Conservation (phyloP, 805 yeast genomes). For the Candida sonorensis region DNA sequence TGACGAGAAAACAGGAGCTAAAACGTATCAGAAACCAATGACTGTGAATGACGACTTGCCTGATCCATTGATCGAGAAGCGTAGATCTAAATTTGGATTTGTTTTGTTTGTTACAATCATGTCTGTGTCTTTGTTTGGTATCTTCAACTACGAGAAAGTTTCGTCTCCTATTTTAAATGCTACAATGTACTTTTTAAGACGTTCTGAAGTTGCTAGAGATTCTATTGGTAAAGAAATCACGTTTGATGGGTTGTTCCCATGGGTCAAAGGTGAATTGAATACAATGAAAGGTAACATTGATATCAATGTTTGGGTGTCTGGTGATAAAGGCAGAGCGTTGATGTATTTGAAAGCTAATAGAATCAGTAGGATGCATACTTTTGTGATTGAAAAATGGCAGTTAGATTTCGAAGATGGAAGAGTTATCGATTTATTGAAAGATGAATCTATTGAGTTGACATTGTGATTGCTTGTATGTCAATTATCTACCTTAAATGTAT, state of each 20-base stretch:
- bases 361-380: conserved; percentile 49
- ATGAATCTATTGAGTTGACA: conserved; percentile 29
- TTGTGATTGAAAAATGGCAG: conserved; percentile 58
- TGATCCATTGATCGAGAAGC: conserved; percentile 57
- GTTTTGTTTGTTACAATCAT: conserved; percentile 45
- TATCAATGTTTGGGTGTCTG: conserved; percentile 63
- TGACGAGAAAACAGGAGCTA: conserved; percentile 18
- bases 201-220: conserved; percentile 59
- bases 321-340: conserved; percentile 49
- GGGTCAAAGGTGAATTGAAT: conserved; percentile 82
- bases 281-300: conserved; percentile 79
- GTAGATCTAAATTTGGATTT: conserved; percentile 47
- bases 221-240: conserved; percentile 70
- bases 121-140: conserved; percentile 50
- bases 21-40: conserved; percentile 34
- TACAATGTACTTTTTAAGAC: conserved; percentile 75
- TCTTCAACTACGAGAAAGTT: conserved; percentile 90
- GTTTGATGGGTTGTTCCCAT: conserved; percentile 72
- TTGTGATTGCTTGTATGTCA: too few species aligned
- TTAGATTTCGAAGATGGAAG: conserved; percentile 39
- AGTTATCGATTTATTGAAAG: conserved; percentile 41
- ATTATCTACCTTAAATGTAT: background rate
- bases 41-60: conserved; percentile 74
- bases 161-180: conserved; percentile 85
- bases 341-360: conserved; percentile 68